Percentiles rank a stretch among this genome's conserved stretches.
Evolutionary conservation across 345 rosid genomes (phyloP).

Genomic region (Citrus sp.): DNA sequence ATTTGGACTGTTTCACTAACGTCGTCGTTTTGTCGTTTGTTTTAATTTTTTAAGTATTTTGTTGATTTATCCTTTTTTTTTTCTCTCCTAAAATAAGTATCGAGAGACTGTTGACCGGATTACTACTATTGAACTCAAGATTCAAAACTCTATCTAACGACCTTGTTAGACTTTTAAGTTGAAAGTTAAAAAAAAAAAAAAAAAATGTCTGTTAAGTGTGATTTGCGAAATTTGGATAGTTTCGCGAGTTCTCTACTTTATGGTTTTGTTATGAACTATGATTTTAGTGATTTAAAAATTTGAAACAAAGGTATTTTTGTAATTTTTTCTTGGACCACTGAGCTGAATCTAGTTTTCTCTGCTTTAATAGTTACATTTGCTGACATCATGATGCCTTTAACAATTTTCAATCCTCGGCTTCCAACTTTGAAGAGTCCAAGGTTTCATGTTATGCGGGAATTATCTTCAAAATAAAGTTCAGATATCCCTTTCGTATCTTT

Average conservation of each 20-base stretch:
- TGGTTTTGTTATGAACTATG: neutral
- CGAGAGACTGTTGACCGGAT: neutral
- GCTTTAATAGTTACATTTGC: neutral
- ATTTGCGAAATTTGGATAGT: neutral
- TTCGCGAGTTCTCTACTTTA: neutral
- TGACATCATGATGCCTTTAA: neutral
- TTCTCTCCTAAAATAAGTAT: neutral
- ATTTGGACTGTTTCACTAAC: conserved; percentile 7
- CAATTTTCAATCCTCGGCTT: neutral
- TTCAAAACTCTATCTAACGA: conserved; percentile 6
- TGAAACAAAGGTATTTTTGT: neutral
- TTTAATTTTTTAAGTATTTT: neutral
- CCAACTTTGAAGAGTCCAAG: conserved; percentile 9
- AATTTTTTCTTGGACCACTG: neutral
- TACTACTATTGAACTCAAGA: neutral
- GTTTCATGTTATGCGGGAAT: conserved; percentile 15
- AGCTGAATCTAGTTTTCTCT: neutral
- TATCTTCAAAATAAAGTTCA: conserved; percentile 20
- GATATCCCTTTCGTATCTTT: conserved; percentile 1
- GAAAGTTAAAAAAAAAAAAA: neutral
- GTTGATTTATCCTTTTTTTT: neutral
- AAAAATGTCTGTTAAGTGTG: neutral
- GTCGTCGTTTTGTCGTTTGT: neutral
- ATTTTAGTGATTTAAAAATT: neutral
- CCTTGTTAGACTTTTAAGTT: neutral